Base-by-base conservation (phyloP, 2,329 filamentous ascomycete species). In the Polytolypa hystricis region DNA sequence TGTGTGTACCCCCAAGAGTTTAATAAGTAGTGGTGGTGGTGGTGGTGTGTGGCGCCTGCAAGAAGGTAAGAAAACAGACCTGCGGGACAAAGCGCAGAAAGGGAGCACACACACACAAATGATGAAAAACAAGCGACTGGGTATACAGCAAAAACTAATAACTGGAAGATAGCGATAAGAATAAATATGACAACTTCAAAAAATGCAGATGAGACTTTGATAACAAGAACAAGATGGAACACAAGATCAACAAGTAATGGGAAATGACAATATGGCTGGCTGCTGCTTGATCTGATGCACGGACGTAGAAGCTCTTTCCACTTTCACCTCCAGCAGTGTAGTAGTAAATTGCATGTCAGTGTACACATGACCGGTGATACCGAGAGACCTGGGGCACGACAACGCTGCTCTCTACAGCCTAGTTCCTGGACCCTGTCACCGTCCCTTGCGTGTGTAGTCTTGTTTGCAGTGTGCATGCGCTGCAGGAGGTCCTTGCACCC, bases 321-420 rank as follows among this genome's bases (percentile, higher is more conserved):
- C 17, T 15, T 35, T 35, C 33, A 35, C 25, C 33, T 35, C 35
- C 19, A 27, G 25, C 16, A 19, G 35, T n/a, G n/a, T n/a, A n/a
- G n/a, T n/a, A n/a, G n/a, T n/a, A n/a, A 34, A 26, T 18, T 14
- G 36, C 47, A 54, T 49, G 46, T 47, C 49, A 46, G 49, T 45
- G 49, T 44, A 52, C 53, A 47, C 53, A 56, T 56, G 52, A 55
- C 50, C 50, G 43, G 46, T 47, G 41, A 39, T 40, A 47, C 43
- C 26, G 33, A 20, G n/a, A n/a, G n/a, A n/a, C n/a, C n/a, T n/a
- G n/a, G n/a, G n/a, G 33, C 33, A 12, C 28, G 31, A 17, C 23
- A 26, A 18, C 25, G 33, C 12, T 35, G 35, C 20, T 27, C 31
- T 20, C 32, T 29, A 28, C 30, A 20, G 28, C 26, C 25, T 33